Evolutionary conservation across 495 filamentous ascomycete genomes (phyloP).

Genomic region (Entonaema liquescens): DNA sequence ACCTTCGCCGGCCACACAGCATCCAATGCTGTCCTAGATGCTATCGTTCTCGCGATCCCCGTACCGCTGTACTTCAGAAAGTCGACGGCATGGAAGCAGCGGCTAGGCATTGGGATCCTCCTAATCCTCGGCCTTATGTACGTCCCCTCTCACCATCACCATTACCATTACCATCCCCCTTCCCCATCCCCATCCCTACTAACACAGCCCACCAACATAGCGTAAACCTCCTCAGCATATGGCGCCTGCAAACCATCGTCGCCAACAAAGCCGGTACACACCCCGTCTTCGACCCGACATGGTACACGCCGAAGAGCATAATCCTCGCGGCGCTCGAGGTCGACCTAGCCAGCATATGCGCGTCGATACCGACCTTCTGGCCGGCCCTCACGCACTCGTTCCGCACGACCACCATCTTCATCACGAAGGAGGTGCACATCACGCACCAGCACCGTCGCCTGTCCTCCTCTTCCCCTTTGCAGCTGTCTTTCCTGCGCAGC

Average conservation of each 20-base stretch:
- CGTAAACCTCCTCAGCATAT: conserved; percentile 43
- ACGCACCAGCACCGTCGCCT: conserved; percentile 44
- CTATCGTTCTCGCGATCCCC: conserved; percentile 42
- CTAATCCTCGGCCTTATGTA: conserved; percentile 40
- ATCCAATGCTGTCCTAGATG: conserved; percentile 43
- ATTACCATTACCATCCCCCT: not conserved
- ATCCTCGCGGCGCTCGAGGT: conserved; percentile 49
- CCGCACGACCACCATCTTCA: conserved; percentile 41
- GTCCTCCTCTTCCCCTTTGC: not conserved
- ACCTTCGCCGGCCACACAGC: conserved; percentile 40
- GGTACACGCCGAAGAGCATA: conserved; percentile 43
- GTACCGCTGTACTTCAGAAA: conserved; percentile 43
- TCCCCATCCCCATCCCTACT: not conserved
- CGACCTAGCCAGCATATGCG: conserved; percentile 50
- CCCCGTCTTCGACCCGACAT: conserved; percentile 45
- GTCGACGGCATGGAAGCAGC: conserved; percentile 36
- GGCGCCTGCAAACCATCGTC: conserved; percentile 40
- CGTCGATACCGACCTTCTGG: conserved; percentile 49
- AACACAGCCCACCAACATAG: not conserved
- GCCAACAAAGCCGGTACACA: conserved; percentile 41
- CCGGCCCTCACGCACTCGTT: conserved; percentile 36
- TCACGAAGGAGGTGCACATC: conserved; percentile 45
- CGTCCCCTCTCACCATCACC: no score
- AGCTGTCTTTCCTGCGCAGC: not conserved
- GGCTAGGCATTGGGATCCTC: conserved; percentile 40